Conservation (phyloP, 2,329 filamentous ascomycete species). For the Penicillium sp. region DNA sequence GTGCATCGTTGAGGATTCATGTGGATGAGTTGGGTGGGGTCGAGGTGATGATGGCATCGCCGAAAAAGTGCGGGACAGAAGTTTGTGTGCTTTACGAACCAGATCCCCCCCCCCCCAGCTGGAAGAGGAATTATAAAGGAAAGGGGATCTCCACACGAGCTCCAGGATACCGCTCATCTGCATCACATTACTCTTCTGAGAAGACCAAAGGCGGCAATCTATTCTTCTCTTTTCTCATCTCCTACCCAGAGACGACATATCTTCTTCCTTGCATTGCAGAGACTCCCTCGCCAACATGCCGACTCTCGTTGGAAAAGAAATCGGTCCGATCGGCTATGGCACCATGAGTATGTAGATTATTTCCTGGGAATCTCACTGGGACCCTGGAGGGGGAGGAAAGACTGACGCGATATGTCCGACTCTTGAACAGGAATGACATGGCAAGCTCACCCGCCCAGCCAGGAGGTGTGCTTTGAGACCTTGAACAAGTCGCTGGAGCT, state of each 20-base stretch:
- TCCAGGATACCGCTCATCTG: no score
- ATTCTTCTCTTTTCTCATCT: neutral
- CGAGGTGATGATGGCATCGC: no score
- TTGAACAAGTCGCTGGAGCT: conserved; percentile 49
- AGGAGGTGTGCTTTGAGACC: conserved; percentile 42
- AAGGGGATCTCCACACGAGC: no score
- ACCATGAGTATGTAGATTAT: conserved; percentile 45
- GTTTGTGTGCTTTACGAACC: no score
- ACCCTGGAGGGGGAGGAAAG: conserved; percentile 3
- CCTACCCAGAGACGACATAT: neutral
- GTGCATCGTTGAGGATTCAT: no score
- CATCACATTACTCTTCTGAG: no score
- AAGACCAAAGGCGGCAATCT: neutral
- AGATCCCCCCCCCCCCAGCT: no score
- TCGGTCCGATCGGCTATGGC: conserved; percentile 50
- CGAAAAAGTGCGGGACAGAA: neutral
- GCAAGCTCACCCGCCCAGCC: conserved; percentile 23
- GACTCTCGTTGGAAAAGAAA: conserved; percentile 26
- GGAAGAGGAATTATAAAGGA: no score
- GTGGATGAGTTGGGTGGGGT: no score
- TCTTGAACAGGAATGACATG: conserved; percentile 31
- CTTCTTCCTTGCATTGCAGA: neutral
- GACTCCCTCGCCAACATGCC: conserved; percentile 19
- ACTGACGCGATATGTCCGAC: neutral
- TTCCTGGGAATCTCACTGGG: neutral